Percentiles rank a stretch among this genome's conserved stretches.
phyloP scores from a whole-genome alignment of 2,329 filamentous ascomycete species.

The Pezicula rhizophila region DNA sequence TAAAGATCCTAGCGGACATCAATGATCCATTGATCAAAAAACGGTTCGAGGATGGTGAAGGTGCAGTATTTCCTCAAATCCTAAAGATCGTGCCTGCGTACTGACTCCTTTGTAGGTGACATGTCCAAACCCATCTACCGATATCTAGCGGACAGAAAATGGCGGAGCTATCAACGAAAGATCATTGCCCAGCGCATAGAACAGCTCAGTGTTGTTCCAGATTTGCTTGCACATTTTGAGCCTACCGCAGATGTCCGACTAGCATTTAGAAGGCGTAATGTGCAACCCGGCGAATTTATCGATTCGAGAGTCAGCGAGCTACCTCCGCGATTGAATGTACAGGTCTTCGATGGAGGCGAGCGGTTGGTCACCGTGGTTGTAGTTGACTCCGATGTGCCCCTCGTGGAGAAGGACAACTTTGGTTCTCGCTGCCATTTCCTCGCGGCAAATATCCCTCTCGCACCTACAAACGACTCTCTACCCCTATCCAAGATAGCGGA shows the following conservation, averaged over 20 bases:
- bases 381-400: conserved; percentile 85
- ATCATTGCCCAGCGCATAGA: conserved; percentile 78
- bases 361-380: conserved; percentile 80
- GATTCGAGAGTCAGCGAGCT: conserved; percentile 67
- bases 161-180: conserved; percentile 75
- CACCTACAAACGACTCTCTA: conserved; percentile 52
- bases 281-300: conserved; percentile 74
- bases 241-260: conserved; percentile 75
- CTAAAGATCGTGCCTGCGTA: conserved; percentile 1
- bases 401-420: conserved; percentile 69
- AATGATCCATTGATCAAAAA: conserved; percentile 94
- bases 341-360: conserved; percentile 76
- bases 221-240: conserved; percentile 75
- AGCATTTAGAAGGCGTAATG: conserved; percentile 64
- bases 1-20: conserved; percentile 88
- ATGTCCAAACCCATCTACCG: conserved; percentile 97
- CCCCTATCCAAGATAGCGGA: conserved; percentile 57
- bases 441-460: conserved; percentile 66
- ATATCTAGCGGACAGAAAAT: conserved; percentile 78
- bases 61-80: conserved; percentile 41
- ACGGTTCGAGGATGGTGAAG: conserved; percentile 83
- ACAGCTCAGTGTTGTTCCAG: conserved; percentile 83
- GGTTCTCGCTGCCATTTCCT: conserved; percentile 81
- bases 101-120: conserved; percentile 56
- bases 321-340: conserved; percentile 71